Evolutionary conservation across 1,284 basidiomycete species (phyloP).

Genomic region (Microbotryum lychnidis-dioicae): DNA sequence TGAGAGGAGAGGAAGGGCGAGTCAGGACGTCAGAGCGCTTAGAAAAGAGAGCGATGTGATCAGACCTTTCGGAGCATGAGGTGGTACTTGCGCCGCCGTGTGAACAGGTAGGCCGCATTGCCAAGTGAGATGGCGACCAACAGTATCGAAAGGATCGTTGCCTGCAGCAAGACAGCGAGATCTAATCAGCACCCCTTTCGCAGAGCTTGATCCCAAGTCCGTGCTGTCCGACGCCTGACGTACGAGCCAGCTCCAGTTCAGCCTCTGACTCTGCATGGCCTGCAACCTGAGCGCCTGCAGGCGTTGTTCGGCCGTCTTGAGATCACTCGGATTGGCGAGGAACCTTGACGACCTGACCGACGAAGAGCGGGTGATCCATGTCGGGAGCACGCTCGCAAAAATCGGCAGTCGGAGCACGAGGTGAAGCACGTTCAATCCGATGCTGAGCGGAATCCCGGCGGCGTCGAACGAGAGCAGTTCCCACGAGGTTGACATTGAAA

Average conservation of each 20-base stretch:
- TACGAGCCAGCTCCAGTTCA: not conserved
- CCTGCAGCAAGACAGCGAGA: slow-evolving; percentile 45
- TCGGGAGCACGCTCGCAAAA: slow-evolving; percentile 20
- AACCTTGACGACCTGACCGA: not conserved
- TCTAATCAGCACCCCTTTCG: not conserved
- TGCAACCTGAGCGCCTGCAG: slow-evolving; percentile 16
- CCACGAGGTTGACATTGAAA: slow-evolving; percentile 20
- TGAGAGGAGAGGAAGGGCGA: no score
- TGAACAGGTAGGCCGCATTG: slow-evolving; percentile 38
- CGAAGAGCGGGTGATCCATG: slow-evolving; percentile 5
- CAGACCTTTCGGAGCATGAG: slow-evolving; percentile 39
- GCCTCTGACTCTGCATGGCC: not conserved
- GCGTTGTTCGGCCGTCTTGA: slow-evolving; percentile 21
- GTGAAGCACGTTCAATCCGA: slow-evolving; percentile 17
- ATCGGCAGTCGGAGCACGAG: slow-evolving; percentile 19
- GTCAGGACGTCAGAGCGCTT: no score
- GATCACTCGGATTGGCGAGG: not conserved
- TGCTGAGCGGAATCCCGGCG: slow-evolving; percentile 17
- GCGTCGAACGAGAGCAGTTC: slow-evolving; percentile 19
- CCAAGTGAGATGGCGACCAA: slow-evolving; percentile 34
- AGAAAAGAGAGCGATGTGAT: not conserved
- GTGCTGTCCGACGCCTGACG: not conserved
- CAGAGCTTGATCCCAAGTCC: not conserved
- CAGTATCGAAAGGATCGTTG: slow-evolving; percentile 49
- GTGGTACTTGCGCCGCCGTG: slow-evolving; percentile 36